Conservation (phyloP, 306 rosid genomes). For the Crataegus laevigata region DNA sequence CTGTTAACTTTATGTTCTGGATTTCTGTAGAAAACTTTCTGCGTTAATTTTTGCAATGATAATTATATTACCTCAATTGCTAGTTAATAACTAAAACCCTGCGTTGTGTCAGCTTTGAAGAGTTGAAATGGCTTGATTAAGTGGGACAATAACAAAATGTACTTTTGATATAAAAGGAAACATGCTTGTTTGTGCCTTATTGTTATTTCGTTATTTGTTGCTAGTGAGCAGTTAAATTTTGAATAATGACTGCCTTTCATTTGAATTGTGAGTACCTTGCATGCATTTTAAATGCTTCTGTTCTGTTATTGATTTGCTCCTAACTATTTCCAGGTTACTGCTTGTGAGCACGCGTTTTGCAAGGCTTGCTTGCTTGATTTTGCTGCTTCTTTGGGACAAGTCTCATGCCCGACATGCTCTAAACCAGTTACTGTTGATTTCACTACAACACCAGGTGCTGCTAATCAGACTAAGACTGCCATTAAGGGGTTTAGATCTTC, state of each 20-base stretch:
- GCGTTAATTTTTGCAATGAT: not conserved
- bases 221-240: no score
- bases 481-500: slow-evolving; percentile 77
- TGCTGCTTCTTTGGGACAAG: slow-evolving; percentile 51
- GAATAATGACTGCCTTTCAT: no score
- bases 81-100: not conserved
- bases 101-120: not conserved
- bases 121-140: not conserved
- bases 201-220: not conserved
- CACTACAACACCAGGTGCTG: slow-evolving; percentile 35
- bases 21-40: not conserved
- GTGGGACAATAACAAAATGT: not conserved
- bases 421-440: slow-evolving; percentile 68
- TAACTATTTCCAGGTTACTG: slow-evolving; percentile 54
- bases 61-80: not conserved
- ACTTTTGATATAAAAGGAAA: not conserved
- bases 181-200: not conserved
- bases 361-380: slow-evolving; percentile 66
- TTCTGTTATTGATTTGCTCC: not conserved
- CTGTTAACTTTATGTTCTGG: not conserved
- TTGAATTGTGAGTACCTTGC: not conserved
- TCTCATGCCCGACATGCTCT: slow-evolving; percentile 83
- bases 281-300: not conserved
- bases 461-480: slow-evolving; percentile 44
- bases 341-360: slow-evolving; percentile 80